These are phyloP conservation scores for Grigorovia humatica DNA, from an alignment of 805 yeast species.

Conservation along the genomic window DNA sequence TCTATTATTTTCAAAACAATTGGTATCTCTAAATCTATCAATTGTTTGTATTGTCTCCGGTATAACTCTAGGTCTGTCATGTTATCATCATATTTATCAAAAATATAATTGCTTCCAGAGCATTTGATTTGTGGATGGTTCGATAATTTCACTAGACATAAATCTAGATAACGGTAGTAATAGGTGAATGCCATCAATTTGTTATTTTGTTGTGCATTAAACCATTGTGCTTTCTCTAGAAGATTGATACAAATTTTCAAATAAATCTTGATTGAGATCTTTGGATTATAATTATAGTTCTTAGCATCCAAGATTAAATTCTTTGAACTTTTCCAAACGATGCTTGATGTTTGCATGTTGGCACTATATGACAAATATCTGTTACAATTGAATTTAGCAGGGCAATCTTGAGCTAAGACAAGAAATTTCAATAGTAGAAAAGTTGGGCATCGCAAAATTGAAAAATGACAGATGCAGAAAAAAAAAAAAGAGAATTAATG, in stretches of 20 bases:
- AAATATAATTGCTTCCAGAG: neutral
- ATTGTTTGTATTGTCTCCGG: conserved; percentile 18
- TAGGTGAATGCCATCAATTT: conserved; percentile 43
- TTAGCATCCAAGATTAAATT: conserved; percentile 35
- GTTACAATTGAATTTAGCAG: too few relatives aligned
- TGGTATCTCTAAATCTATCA: conserved; percentile 26
- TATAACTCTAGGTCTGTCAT: conserved; percentile 4
- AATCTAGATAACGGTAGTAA: conserved; percentile 49
- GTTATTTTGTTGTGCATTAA: conserved; percentile 29
- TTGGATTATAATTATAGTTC: conserved; percentile 42
- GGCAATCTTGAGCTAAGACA: neutral
- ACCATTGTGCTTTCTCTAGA: conserved; percentile 34
- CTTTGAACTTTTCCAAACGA: conserved; percentile 4
- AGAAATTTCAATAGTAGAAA: neutral
- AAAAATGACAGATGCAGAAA: neutral
- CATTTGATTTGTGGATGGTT: conserved; percentile 13
- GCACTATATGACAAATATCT: neutral
- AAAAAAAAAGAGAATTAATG: neutral
- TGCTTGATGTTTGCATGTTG: neutral
- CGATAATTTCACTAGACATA: conserved; percentile 24
- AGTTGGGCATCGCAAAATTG: neutral
- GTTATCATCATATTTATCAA: neutral
- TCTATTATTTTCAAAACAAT: conserved; percentile 23
- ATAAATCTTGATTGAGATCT: conserved; percentile 44
- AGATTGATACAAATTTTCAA: conserved; percentile 40